Evolutionary conservation across 148 eudicot species (phyloP).

Genomic region (Chenopodium suecicum): DNA sequence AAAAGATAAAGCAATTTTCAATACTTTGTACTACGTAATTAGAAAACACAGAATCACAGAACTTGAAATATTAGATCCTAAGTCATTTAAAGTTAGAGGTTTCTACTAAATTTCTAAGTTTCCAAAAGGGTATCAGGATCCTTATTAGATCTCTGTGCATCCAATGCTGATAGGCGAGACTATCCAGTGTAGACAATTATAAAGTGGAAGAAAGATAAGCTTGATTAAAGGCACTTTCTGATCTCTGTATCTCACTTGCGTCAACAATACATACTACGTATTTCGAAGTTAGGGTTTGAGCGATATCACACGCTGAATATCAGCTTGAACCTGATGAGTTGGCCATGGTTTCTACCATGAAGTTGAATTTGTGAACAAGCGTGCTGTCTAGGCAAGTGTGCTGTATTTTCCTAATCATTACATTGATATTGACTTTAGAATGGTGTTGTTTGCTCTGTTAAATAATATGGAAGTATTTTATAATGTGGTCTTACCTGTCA

Average conservation of each 20-base stretch:
- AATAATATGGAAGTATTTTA: no score
- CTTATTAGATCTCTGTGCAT: not conserved
- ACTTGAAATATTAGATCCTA: no score
- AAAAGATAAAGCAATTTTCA: no score
- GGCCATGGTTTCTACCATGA: no score
- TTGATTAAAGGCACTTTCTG: not conserved
- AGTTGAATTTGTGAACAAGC: no score
- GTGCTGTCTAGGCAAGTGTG: no score
- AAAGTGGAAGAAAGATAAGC: no score
- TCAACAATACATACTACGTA: not conserved
- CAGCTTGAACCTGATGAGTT: no score
- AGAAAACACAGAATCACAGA: no score
- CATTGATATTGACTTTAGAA: not conserved
- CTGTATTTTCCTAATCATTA: no score
- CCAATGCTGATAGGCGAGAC: not conserved
- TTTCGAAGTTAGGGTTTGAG: not conserved
- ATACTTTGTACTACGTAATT: no score
- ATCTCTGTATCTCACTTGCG: not conserved
- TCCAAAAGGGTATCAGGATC: not conserved
- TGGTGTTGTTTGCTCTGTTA: not conserved
- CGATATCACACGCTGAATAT: no score
- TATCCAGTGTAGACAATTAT: not conserved
- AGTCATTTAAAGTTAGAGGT: not conserved
- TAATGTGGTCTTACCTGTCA: not conserved
- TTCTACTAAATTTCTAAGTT: not conserved